Conservation (phyloP, 2,329 filamentous ascomycete genomes). For the Chaetomium strumarium region DNA sequence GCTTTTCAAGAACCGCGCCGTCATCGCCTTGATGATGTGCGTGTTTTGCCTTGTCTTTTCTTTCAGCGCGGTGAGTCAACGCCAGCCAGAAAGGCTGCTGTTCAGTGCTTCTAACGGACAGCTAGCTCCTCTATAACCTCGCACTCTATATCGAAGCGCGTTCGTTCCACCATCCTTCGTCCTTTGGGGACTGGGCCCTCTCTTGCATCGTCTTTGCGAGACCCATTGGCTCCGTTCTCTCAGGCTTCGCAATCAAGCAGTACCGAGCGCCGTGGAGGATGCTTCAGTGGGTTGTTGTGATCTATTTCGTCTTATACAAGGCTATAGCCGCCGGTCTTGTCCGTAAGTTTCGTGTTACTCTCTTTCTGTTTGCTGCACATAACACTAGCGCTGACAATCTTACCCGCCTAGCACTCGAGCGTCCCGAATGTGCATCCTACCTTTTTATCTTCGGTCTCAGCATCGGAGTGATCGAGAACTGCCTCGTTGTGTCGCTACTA, state of each 20-base stretch:
- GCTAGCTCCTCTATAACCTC: not conserved
- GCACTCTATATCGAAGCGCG: not conserved
- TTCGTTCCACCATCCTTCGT: not conserved
- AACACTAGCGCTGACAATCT: not conserved
- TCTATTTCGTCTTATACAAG: not conserved
- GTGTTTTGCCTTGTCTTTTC: not conserved
- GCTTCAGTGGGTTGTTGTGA: not conserved
- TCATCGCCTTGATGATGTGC: not conserved
- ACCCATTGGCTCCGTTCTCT: not conserved
- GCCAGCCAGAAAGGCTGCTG: not conserved
- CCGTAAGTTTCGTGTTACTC: not conserved
- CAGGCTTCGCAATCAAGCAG: not conserved
- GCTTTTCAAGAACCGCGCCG: not conserved
- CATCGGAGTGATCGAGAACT: not conserved
- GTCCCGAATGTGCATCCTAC: not conserved
- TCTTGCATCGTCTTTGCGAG: not conserved
- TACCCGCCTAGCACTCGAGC: not conserved
- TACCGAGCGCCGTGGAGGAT: not conserved
- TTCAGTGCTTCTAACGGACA: not conserved
- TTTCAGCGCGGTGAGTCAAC: not conserved
- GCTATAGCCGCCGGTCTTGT: not conserved
- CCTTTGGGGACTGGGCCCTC: not conserved
- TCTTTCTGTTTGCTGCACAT: not conserved
- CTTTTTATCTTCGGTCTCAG: not conserved
- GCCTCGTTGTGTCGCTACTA: not conserved